Percentiles rank a stretch among this genome's conserved stretches.
phyloP scores from a whole-genome alignment of 192 early-diverging fungal species.

The Coemansia sp. region DNA sequence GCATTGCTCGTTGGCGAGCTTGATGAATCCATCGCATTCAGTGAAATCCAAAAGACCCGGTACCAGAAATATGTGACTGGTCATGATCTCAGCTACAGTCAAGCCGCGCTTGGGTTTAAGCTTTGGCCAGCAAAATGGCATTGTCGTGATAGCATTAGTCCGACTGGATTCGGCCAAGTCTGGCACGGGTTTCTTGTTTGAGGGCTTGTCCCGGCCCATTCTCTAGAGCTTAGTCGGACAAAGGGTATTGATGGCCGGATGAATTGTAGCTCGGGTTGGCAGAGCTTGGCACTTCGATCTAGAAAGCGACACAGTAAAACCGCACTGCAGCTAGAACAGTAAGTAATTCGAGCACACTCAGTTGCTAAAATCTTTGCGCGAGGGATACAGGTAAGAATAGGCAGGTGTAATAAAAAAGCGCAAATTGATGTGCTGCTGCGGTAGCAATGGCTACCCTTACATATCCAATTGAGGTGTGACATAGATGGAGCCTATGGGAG shows the following conservation, averaged over 20 bases:
- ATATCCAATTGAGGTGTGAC: not conserved
- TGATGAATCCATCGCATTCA: conserved; percentile 48
- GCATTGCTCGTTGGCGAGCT: conserved; percentile 35
- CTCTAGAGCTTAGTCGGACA: not conserved
- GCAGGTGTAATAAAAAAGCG: not conserved
- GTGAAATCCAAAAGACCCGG: conserved; percentile 14
- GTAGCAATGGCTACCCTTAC: not conserved
- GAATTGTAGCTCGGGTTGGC: not conserved
- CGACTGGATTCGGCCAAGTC: not conserved
- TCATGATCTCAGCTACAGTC: conserved; percentile 29
- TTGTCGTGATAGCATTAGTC: not conserved
- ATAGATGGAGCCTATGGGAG: not conserved
- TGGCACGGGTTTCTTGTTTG: not conserved
- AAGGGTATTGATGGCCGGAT: not conserved
- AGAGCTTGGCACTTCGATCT: not conserved
- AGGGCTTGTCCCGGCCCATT: conserved; percentile 28
- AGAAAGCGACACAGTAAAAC: not conserved
- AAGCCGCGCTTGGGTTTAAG: conserved; percentile 33
- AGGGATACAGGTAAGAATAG: not conserved
- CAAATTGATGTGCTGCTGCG: not conserved
- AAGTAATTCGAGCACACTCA: not conserved
- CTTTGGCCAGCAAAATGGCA: conserved; percentile 28
- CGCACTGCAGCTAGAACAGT: not conserved
- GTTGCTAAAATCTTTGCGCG: not conserved
- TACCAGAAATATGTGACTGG: conserved; percentile 40